Base-by-base conservation (phyloP, 1,284 basidiomycete genomes). In the Earliella scabrosa region DNA sequence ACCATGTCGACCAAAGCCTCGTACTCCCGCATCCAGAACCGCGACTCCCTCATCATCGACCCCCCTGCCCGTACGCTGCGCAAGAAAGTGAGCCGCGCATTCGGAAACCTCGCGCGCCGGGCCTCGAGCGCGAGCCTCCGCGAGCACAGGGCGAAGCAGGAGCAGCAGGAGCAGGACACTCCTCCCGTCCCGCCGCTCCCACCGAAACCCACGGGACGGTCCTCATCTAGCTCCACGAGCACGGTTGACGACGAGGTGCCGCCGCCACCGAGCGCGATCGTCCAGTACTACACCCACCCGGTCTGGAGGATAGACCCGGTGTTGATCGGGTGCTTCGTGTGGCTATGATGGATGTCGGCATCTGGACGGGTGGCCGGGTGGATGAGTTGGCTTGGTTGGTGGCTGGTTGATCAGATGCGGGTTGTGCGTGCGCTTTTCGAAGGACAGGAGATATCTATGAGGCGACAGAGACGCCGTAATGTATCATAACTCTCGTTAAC, bases 291-390 rank as follows among this genome's bases (percentile, higher is more conserved):
- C n/a, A n/a, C 40, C 38, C 44, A 59, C 31, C 57, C 57, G 27
- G 13, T 59, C 13, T 50, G 49, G 52, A 23, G 57, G 45, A n/a
- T 59, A 26, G 57, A 59, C 45, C 57, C 57, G 36, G 52, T 51
- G 18, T 21, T 59, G 43, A 34, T 59, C 23, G 57, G 57, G 20
- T 59, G 52, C 32, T 49, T 59, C 31, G 57, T 59, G 18, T 43
- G 43, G 16, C 27, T 58, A 45, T 54, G 40, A 51, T 14, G 29
- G 29, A 13, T 31, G 29, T 31, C 7, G 6, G 29, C 7, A 7
- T 31, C 29, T 31, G 29, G 29, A n/a, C n/a, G n/a, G n/a, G n/a
- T n/a, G n/a, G n/a, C n/a, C n/a, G n/a, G n/a, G n/a, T n/a, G n/a
- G n/a, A n/a, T n/a, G 36, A 39, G 36, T 34, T 16, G 32, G 32